A percentile compares a stretch with the other conserved stretches of the same genome.
These are phyloP conservation scores for Leccinum subtestaceum DNA, from an alignment of 768 basidiomycete genomes.

Conservation along the genomic window DNA sequence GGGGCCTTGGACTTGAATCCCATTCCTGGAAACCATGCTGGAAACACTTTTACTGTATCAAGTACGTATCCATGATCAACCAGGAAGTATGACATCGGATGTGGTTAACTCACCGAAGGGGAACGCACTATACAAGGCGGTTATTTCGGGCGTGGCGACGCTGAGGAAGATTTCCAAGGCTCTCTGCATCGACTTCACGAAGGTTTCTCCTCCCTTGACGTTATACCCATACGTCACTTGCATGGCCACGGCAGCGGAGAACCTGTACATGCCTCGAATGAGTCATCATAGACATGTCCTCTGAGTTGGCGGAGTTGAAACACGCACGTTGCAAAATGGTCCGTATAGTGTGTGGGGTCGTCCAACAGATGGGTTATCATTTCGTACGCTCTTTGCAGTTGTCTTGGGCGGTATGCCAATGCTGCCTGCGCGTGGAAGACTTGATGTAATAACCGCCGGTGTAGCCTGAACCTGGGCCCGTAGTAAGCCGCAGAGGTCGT, in stretches of 20 bases:
- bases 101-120: neutral
- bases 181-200: neutral
- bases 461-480: neutral
- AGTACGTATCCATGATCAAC: neutral
- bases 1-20: neutral
- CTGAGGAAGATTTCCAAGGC: neutral
- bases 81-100: neutral
- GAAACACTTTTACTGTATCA: neutral
- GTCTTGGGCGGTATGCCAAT: neutral
- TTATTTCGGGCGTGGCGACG: neutral
- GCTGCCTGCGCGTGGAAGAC: neutral
- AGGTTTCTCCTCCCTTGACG: neutral
- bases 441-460: neutral
- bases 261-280: neutral
- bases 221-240: neutral
- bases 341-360: neutral
- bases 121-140: neutral
- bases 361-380: neutral
- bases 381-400: neutral
- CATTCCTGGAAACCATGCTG: neutral
- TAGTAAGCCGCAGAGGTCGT: neutral
- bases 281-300: neutral
- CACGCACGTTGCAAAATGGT: neutral
- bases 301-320: neutral
- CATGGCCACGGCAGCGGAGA: neutral